Base-by-base conservation (phyloP, 495 filamentous ascomycete genomes). In the Aspergillus biplanus region DNA sequence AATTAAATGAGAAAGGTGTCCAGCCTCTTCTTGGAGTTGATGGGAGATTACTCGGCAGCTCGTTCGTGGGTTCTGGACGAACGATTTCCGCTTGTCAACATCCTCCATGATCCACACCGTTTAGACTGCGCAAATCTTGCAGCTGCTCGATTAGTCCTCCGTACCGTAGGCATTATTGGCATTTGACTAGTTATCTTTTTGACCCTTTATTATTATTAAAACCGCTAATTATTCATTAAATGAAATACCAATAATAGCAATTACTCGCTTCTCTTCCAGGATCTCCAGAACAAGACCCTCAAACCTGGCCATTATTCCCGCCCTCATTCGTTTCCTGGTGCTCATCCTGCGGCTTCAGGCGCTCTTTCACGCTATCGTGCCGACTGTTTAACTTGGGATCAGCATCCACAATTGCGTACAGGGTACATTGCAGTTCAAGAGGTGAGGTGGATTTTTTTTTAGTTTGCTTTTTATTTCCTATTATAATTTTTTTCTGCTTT, bases 51-150 rank as follows among this genome's bases (percentile, higher is more conserved):
- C n/a, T 13, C n/a, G 21, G 12, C 1, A 64, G 58, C 32, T 56
- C 21, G 65, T 55, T 54, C 47, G 54, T 50, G 62, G 59, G 63
- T 62, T 16, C 59, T 65, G 59, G 59, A 56, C 57, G 63, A 64
- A 66, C 63, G 46, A 50, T 62, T 69, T 62, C 62, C 66, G 66
- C 62, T 65, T 33, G 15, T 65, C 33, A 48, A 67, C 61, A 67
- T 61, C 31, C 33, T 65, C 57, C 34, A 66, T 52, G 66, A 68
- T 68, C 63, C 66, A 65, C 63, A 59, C 62, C 66, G 63, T 69
- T 65, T 66, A 64, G 67, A 52, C 44, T 60, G 63, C 63, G 63
- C 52, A 37, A 65, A 69, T 69, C 67, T 69, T 66, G 67, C 67
- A 69, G 60, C 53, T 59, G 52, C 57, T 62, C 48, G 46, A 16